Evolutionary conservation across 768 basidiomycete species (phyloP).

Genomic region (Rhodotorula paludigena): DNA sequence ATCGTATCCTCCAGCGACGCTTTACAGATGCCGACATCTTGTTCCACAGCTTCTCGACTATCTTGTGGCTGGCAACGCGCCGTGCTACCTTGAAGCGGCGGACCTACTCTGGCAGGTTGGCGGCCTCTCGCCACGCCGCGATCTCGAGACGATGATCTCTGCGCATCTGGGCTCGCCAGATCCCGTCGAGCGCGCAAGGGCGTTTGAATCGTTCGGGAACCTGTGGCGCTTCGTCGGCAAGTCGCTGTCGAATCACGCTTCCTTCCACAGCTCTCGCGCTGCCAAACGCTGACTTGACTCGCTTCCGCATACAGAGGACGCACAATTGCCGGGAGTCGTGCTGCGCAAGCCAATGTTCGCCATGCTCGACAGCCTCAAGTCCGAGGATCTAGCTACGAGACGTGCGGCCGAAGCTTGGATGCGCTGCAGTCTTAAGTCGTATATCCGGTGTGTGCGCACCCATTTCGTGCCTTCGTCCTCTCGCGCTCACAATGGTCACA

Average conservation of each 20-base stretch:
- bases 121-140: conserved; percentile 52
- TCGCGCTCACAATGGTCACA: too few relatives aligned
- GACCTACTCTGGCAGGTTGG: conserved; percentile 78
- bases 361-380: conserved; percentile 74
- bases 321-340: conserved; percentile 68
- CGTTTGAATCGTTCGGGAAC: conserved; percentile 83
- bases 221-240: conserved; percentile 84
- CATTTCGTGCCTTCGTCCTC: conserved; percentile 8
- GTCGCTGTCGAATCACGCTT: conserved; percentile 27
- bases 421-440: conserved; percentile 85
- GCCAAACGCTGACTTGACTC: too few relatives aligned
- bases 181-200: conserved; percentile 53
- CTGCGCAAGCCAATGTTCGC: conserved; percentile 83
- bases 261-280: too few relatives aligned
- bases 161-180: conserved; percentile 62
- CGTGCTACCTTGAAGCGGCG: conserved; percentile 76
- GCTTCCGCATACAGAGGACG: conserved; percentile 60
- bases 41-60: conserved; percentile 62
- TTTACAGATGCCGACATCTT: conserved; percentile 12
- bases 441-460: conserved; percentile 64
- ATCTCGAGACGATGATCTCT: conserved; percentile 75
- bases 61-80: conserved; percentile 55
- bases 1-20: too few relatives aligned
- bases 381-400: conserved; percentile 65
- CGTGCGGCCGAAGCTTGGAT: conserved; percentile 94